Evolutionary conservation across 257 asterid genomes (phyloP).

Genomic region (Echium plantagineum): DNA sequence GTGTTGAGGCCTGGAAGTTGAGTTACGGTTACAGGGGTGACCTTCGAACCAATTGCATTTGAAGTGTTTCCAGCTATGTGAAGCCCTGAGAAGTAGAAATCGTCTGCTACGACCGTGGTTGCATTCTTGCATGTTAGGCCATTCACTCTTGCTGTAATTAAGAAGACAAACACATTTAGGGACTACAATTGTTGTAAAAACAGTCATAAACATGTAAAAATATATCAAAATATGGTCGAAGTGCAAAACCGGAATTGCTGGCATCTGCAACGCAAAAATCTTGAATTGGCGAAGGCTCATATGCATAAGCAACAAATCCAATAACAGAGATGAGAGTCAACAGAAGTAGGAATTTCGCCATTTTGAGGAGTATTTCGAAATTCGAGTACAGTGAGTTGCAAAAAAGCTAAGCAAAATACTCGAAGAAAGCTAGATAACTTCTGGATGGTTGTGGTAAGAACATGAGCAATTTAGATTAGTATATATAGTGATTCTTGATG

Average conservation of each 20-base stretch:
- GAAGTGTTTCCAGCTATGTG: neutral
- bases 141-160: neutral
- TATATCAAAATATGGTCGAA: neutral
- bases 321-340: neutral
- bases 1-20: constrained; percentile 2
- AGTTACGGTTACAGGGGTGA: neutral
- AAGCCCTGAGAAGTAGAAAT: neutral
- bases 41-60: neutral
- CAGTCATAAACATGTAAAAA: too few relatives aligned
- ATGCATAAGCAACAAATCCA: neutral
- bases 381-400: neutral
- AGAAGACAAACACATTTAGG: neutral
- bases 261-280: constrained; percentile 2
- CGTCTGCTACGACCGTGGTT: neutral
- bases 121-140: neutral
- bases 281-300: neutral
- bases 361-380: neutral
- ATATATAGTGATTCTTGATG: too few relatives aligned
- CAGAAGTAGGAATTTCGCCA: neutral
- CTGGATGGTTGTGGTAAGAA: neutral
- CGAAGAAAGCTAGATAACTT: neutral
- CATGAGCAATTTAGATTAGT: neutral
- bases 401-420: neutral
- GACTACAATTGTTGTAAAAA: neutral
- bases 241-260: neutral